Conservation (phyloP, 352 stramenopile genomes). For the Aphanomyces cochlioides region DNA sequence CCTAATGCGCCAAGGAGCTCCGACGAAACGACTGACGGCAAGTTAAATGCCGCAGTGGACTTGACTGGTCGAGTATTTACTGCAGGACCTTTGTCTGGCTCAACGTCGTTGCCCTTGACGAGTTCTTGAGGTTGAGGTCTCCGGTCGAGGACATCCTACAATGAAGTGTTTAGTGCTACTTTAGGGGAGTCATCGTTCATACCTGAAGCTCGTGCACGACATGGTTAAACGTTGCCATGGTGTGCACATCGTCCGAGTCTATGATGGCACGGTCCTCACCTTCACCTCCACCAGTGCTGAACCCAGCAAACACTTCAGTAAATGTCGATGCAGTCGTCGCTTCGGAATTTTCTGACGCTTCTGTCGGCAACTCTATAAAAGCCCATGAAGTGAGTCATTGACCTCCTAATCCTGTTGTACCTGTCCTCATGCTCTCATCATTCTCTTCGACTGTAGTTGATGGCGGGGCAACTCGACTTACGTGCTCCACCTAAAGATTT, state of each 20-base stretch:
- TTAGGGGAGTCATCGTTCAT: not conserved
- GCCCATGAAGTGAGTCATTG: too few species aligned
- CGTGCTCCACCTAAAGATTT: not conserved
- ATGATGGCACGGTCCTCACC: not conserved
- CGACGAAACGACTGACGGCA: not conserved
- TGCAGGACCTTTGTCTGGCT: not conserved
- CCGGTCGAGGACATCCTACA: conserved; percentile 16
- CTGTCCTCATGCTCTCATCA: too few species aligned
- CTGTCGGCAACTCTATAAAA: too few species aligned
- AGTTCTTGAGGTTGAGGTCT: conserved; percentile 7
- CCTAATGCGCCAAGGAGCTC: not conserved
- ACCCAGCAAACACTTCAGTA: conserved; percentile 10
- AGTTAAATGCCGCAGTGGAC: not conserved
- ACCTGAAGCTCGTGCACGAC: conserved; percentile 20
- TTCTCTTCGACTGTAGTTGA: not conserved
- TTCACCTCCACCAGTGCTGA: conserved; percentile 8
- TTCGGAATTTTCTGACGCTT: too few species aligned
- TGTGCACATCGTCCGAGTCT: not conserved
- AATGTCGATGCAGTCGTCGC: not conserved
- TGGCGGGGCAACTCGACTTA: not conserved
- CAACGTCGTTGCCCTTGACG: conserved; percentile 5
- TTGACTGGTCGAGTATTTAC: not conserved
- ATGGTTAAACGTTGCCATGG: not conserved
- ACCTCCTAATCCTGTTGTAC: not conserved
- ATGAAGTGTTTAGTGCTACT: not conserved